A percentile compares a stretch with the other conserved stretches of the same genome.
phyloP scores from a whole-genome alignment of 164 flowering plant genomes.

The Berberis thunbergii region DNA sequence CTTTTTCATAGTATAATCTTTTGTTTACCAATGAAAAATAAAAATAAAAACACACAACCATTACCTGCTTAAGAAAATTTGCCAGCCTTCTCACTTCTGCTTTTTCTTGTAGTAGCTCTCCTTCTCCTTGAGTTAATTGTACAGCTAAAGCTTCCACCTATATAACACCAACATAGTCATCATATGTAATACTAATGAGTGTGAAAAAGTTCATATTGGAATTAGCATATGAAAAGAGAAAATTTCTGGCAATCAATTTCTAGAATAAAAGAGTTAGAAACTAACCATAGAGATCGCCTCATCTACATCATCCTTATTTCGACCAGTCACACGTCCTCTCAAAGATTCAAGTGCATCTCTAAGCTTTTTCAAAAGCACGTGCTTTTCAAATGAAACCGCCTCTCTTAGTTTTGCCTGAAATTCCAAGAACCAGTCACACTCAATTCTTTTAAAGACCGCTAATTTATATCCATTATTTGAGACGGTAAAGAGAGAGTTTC shows the following conservation, averaged over 20 bases:
- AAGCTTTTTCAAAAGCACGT: conserved; percentile 90
- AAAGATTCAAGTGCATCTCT: conserved; percentile 89
- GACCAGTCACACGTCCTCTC: conserved; percentile 80
- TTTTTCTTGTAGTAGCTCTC: conserved; percentile 90
- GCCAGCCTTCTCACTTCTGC: conserved; percentile 90
- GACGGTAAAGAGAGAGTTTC: neutral
- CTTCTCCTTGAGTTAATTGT: conserved; percentile 90
- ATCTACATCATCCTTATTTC: conserved; percentile 85
- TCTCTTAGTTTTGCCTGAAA: conserved; percentile 79
- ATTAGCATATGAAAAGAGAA: too few relatives aligned
- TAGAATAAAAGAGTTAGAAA: conserved; percentile 6
- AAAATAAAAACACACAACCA: neutral
- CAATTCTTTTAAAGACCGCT: neutral
- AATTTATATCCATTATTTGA: neutral
- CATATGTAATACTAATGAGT: neutral
- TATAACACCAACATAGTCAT: conserved; percentile 4
- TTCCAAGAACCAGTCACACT: conserved; percentile 6
- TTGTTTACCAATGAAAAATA: neutral
- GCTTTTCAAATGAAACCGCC: conserved; percentile 82
- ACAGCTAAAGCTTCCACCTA: conserved; percentile 96
- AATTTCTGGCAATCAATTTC: neutral
- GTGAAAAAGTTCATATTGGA: too few relatives aligned
- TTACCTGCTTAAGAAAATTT: conserved; percentile 74
- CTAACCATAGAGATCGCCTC: conserved; percentile 92
- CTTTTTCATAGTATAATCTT: neutral